Evolutionary conservation across 2,329 filamentous ascomycete genomes (phyloP), one percentile per base, ranked within the genome.

Genomic region (Dothideomycetes sp.): DNA sequence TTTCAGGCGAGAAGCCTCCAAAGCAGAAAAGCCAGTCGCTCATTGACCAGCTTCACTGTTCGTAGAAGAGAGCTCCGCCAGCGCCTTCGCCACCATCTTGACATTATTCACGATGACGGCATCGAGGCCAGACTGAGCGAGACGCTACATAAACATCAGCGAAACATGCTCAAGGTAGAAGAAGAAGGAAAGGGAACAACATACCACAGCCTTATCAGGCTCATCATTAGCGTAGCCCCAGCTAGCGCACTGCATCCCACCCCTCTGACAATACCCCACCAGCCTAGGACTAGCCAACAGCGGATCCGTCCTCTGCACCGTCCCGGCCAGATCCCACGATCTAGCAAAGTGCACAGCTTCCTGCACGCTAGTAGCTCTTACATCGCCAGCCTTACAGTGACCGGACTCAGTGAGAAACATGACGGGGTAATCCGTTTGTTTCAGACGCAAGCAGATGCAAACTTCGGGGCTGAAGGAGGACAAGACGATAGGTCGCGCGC

Each of bases 291-390:
- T 62, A 4, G 56, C 34, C 5, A 64, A 34, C n/a, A 65, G 46
- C 31, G 56, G 43, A 34, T 66, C 57, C 4, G 56, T 57, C 1
- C 54, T 53, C 14, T 62, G 48, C 14, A 64, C 56, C 19, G 66
- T 41, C 0, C 63, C 63, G 5, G 51, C 36, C 8, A 66, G 49
- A 5, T 51, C 49, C 62, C 61, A 66, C 24, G 48, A 41, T 31
- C 49, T 52, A 11, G 63, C 61, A 42, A 65, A 65, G n/a, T 49
- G 48, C 14, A 63, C 48, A 2, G 58, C 63, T 16, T 49, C 49
- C 40, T 64, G 57, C 9, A 64, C 42, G 41, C 55, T 63, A n/a
- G 47, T 48, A 1, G 56, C 59, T 14, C 62, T 53, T 31, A 52
- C 47, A 18, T 55, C 52, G 19, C 56, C 55, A 2, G 56, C 51